A percentile compares a stretch with the other conserved stretches of the same genome.
Evolutionary conservation across 1,284 basidiomycete species (phyloP).

Genomic region (Trichosporon asahii): DNA sequence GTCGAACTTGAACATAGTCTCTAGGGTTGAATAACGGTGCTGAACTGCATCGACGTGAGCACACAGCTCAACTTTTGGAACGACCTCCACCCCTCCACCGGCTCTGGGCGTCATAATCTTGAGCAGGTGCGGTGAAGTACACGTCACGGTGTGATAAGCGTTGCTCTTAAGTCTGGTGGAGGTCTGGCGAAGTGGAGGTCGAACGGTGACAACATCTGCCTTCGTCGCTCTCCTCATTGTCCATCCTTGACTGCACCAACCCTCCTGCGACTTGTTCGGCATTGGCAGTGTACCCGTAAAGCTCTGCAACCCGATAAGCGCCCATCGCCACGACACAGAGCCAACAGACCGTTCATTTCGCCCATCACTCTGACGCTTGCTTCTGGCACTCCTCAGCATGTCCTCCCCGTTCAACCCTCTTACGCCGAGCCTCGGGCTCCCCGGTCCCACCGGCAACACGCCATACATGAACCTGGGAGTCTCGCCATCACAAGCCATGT

Average conservation of each 20-base stretch:
- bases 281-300: background rate
- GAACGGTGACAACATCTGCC: background rate
- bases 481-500: background rate
- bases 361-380: too few species aligned
- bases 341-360: too few species aligned
- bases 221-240: background rate
- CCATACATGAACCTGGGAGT: background rate
- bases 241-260: background rate
- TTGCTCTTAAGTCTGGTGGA: background rate
- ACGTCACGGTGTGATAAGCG: background rate
- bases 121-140: background rate
- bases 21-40: background rate
- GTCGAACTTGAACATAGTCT: conserved; percentile 53
- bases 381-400: conserved; percentile 4
- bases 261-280: background rate
- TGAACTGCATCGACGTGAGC: background rate
- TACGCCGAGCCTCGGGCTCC: conserved; percentile 2
- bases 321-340: too few species aligned
- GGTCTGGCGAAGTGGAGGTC: background rate
- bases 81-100: conserved; percentile 7
- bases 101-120: background rate
- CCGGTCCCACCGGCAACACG: conserved; percentile 1
- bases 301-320: too few species aligned
- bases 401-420: conserved; percentile 28
- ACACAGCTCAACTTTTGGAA: background rate